Evolutionary conservation across 2,329 filamentous ascomycete species (phyloP), one percentile per base, ranked within the genome.

Genomic region (Arthrobotrys entomopaga): DNA sequence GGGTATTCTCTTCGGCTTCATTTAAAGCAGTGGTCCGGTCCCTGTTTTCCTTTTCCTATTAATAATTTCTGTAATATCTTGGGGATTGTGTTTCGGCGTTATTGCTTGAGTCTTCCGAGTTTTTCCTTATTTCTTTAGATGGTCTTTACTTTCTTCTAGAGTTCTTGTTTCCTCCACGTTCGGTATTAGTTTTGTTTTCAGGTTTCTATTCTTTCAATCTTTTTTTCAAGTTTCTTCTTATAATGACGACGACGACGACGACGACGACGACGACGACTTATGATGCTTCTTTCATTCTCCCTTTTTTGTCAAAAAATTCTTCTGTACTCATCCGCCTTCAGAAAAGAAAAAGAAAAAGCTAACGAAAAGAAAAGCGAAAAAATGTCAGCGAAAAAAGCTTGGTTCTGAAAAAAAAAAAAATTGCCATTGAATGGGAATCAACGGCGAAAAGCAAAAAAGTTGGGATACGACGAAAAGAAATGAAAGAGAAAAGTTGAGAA

Each of bases 391-490:
- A 15, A 64, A 69, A 46, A 46, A 46, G 42, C 15, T 46, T n/a
- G n/a, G n/a, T n/a, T n/a, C n/a, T n/a, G n/a, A n/a, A 46, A 19
- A 71, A 71, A 58, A 7, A 10, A 71, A 71, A 71, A 71, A 58
- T 40, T 63, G n/a, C 40, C 46, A 46, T 60, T 29, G 46, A 65
- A 20, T 43, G 2, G 29, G 29, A 34, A 29, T 52, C n/a, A 67
- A 22, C 40, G 34, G 34, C 29, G 34, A 24, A 61, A 48, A 56
- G 49, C 43, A n/a, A 65, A 66, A 73, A 73, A 73, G 56, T 61
- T 59, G 42, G 69, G 60, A 65, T 60, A 48, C 50, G 53, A 34
- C n/a, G n/a, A n/a, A n/a, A n/a, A n/a, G n/a, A n/a, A n/a, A n/a
- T n/a, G n/a, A 24, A 58, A 66, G 65, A 61, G 49, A 49, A 26